Evolutionary conservation across 495 filamentous ascomycete genomes (phyloP).

Genomic region (Hypoxylon cercidicola): DNA sequence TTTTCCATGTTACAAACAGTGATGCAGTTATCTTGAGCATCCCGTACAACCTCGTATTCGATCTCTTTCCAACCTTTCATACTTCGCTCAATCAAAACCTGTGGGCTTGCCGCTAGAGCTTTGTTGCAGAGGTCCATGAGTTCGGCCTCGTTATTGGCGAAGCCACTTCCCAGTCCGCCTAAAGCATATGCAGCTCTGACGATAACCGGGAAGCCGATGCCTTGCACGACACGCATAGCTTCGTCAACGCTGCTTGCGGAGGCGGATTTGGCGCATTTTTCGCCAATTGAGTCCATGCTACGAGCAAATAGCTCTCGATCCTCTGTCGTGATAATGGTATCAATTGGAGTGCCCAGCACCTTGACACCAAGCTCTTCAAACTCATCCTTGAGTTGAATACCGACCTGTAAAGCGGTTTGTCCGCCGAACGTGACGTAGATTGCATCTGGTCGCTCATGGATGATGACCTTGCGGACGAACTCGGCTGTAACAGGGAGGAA

Average conservation of each 20-base stretch:
- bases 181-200: constrained; percentile 96
- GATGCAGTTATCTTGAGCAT: constrained; percentile 97
- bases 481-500: constrained; percentile 97
- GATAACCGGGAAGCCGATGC: constrained; percentile 95
- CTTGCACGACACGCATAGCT: constrained; percentile 81
- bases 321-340: constrained; percentile 98
- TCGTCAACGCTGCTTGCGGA: constrained; percentile 89
- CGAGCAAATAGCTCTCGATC: constrained; percentile 96
- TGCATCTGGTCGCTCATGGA: constrained; percentile 90
- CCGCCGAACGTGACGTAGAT: constrained; percentile 97
- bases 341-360: constrained; percentile 95
- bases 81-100: constrained; percentile 94
- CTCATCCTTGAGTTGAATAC: constrained; percentile 96
- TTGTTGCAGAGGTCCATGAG: constrained; percentile 92
- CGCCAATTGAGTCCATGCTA: constrained; percentile 97
- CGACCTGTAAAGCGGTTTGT: constrained; percentile 93
- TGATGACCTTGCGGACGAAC: constrained; percentile 96
- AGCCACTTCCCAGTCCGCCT: constrained; percentile 94
- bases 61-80: constrained; percentile 99
- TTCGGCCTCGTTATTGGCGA: constrained; percentile 90
- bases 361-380: constrained; percentile 90
- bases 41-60: constrained; percentile 97
- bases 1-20: constrained; percentile 99
- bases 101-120: constrained; percentile 92
- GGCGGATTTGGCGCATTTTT: constrained; percentile 97